Evolutionary conservation across 208 protist genomes (phyloP).

Genomic region (Crithidia acanthocephali): DNA sequence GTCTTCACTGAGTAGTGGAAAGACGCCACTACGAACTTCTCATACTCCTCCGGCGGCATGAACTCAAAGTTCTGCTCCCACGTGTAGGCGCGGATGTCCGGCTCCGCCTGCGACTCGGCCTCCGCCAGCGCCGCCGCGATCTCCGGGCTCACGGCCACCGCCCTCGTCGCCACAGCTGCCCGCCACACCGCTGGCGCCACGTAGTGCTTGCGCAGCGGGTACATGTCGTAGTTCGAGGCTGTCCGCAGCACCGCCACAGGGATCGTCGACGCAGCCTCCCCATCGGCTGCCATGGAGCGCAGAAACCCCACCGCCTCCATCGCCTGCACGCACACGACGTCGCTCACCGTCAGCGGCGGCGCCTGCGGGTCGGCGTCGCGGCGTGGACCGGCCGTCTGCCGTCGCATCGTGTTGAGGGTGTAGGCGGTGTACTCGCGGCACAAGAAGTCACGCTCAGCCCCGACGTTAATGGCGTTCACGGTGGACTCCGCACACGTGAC

Average conservation of each 20-base stretch:
- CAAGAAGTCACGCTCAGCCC: slow-evolving; percentile 58
- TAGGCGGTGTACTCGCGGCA: slow-evolving; percentile 64
- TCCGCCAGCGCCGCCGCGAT: slow-evolving; percentile 16
- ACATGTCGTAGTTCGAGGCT: slow-evolving; percentile 63
- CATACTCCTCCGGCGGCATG: slow-evolving; percentile 42
- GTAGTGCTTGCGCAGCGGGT: slow-evolving; percentile 52
- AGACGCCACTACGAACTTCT: slow-evolving; percentile 46
- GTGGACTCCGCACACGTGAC: slow-evolving; percentile 63
- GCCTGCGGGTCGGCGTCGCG: slow-evolving; percentile 9
- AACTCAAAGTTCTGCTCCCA: slow-evolving; percentile 57
- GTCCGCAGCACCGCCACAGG: slow-evolving; percentile 55
- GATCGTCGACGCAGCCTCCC: slow-evolving; percentile 27
- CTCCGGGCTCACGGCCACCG: slow-evolving; percentile 17
- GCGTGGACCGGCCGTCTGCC: neutral
- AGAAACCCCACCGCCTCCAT: slow-evolving; percentile 68
- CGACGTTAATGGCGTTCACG: slow-evolving; percentile 51
- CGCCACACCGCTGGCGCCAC: slow-evolving; percentile 32
- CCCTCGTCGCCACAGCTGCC: slow-evolving; percentile 19
- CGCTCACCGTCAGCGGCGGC: slow-evolving; percentile 29
- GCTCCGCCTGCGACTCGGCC: slow-evolving; percentile 1
- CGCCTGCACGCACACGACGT: slow-evolving; percentile 63
- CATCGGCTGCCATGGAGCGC: slow-evolving; percentile 20
- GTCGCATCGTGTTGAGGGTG: slow-evolving; percentile 30
- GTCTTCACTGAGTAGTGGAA: slow-evolving; percentile 59
- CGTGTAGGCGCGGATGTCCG: too few relatives aligned